Evolutionary conservation across 352 stramenopile genomes (phyloP).

Genomic region (Pythium apleroticum): DNA sequence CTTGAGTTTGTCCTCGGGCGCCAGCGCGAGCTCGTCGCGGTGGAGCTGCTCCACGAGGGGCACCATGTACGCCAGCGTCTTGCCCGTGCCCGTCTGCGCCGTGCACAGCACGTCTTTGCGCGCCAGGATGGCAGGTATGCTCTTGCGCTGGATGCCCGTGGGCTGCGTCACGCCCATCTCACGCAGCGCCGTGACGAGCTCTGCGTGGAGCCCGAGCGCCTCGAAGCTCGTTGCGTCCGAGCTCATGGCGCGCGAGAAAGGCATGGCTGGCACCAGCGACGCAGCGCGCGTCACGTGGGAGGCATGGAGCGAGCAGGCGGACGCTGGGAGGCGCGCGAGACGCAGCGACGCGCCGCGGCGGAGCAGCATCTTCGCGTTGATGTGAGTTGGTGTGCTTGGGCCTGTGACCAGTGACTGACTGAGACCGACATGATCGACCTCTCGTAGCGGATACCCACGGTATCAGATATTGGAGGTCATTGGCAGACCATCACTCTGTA

Average conservation of each 20-base stretch:
- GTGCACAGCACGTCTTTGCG: slow-evolving; percentile 36
- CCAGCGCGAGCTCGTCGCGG: slow-evolving; percentile 18
- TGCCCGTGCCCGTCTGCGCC: slow-evolving; percentile 39
- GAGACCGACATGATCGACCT: slow-evolving; percentile 2
- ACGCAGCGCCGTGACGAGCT: slow-evolving; percentile 24
- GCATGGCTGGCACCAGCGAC: not conserved
- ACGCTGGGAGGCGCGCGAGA: not conserved
- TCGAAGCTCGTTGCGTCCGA: slow-evolving; percentile 11
- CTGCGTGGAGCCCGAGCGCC: slow-evolving; percentile 22
- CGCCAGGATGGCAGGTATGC: slow-evolving; percentile 29
- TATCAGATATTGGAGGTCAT: slow-evolving; percentile 1
- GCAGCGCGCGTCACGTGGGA: not conserved
- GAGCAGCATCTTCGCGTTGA: slow-evolving; percentile 3
- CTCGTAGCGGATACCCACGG: not conserved
- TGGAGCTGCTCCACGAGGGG: slow-evolving; percentile 31
- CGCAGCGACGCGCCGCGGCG: not conserved
- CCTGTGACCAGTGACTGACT: slow-evolving; percentile 8
- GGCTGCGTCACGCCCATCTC: slow-evolving; percentile 30
- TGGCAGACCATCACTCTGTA: slow-evolving; percentile 12
- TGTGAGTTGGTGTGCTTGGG: not conserved
- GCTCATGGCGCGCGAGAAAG: not conserved
- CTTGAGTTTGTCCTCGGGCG: slow-evolving; percentile 11
- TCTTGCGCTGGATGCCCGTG: slow-evolving; percentile 34
- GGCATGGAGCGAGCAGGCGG: not conserved
- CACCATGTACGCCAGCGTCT: slow-evolving; percentile 38